These are phyloP conservation scores for Leptosphaerulina australis DNA, from an alignment of 2,329 filamentous ascomycete genomes.

Conservation along the genomic window DNA sequence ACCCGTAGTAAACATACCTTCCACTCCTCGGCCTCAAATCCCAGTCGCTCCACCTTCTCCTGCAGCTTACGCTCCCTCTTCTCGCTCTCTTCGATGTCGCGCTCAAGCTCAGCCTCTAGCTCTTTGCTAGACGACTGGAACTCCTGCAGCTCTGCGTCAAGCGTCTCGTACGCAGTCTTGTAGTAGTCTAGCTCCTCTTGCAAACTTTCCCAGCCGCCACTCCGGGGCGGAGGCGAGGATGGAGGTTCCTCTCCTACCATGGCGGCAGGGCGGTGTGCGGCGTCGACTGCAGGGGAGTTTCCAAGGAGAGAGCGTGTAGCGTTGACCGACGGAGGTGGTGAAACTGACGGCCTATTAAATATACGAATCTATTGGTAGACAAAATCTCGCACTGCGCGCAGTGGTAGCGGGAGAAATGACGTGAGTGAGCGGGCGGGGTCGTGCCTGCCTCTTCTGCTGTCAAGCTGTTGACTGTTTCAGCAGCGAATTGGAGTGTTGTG, in stretches of 20 bases:
- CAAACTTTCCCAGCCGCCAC: constrained; percentile 43
- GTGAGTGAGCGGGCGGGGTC: constrained; percentile 20
- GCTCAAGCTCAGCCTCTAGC: constrained; percentile 91
- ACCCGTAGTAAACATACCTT: constrained; percentile 68
- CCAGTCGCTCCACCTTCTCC: constrained; percentile 82
- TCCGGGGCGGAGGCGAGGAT: constrained; percentile 43
- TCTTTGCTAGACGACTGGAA: constrained; percentile 95
- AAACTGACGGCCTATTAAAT: constrained; percentile 9
- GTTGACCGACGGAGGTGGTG: constrained; percentile 28
- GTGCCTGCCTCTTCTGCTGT: constrained; percentile 27
- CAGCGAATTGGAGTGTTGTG: constrained; percentile 26
- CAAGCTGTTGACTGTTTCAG: constrained; percentile 34
- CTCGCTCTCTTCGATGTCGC: constrained; percentile 93
- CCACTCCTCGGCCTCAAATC: constrained; percentile 96
- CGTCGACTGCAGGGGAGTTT: constrained; percentile 22
- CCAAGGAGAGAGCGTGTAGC: constrained; percentile 34
- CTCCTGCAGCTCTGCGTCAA: constrained; percentile 89
- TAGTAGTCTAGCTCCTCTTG: constrained; percentile 90
- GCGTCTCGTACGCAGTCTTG: constrained; percentile 91
- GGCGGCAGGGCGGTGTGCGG: constrained; percentile 27
- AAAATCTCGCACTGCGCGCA: constrained; percentile 9
- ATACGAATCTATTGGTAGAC: not conserved
- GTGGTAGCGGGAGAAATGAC: constrained; percentile 7
- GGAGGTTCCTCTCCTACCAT: constrained; percentile 41
- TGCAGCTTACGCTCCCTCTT: constrained; percentile 85